These are phyloP conservation scores for Colletotrichum sp. DNA, from an alignment of 2,329 filamentous ascomycete species.

Conservation along the genomic window DNA sequence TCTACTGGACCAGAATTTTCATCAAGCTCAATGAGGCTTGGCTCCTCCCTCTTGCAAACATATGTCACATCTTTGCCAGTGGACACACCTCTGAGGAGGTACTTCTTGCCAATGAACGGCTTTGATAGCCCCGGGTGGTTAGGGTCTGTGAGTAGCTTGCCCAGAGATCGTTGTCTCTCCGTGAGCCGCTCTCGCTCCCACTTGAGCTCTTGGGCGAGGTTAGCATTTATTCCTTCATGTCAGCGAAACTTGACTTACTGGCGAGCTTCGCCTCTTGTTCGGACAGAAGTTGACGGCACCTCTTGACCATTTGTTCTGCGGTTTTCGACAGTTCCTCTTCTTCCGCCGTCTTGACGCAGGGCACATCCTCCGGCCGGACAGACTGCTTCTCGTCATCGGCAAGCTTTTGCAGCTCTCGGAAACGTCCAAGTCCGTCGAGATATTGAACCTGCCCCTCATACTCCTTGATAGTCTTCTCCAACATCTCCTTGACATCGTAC, in stretches of 20 bases:
- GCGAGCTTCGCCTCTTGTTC: slow-evolving; percentile 36
- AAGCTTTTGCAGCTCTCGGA: slow-evolving; percentile 39
- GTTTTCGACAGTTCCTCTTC: slow-evolving; percentile 32
- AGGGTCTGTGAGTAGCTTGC: slow-evolving; percentile 42
- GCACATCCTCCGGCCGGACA: slow-evolving; percentile 43
- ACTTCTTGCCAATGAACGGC: slow-evolving; percentile 49
- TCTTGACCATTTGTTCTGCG: slow-evolving; percentile 37
- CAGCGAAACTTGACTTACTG: slow-evolving; percentile 31
- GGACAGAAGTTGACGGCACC: slow-evolving; percentile 36
- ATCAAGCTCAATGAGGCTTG: slow-evolving; percentile 47
- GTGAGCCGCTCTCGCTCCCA: slow-evolving; percentile 34
- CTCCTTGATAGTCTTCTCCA: slow-evolving; percentile 29
- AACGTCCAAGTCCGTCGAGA: slow-evolving; percentile 38
- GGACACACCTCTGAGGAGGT: slow-evolving; percentile 56
- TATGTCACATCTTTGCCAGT: slow-evolving; percentile 53
- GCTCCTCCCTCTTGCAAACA: slow-evolving; percentile 49
- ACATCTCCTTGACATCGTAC: slow-evolving; percentile 32
- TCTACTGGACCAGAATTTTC: slow-evolving; percentile 38
- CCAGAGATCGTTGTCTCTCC: slow-evolving; percentile 41
- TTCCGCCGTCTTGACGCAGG: slow-evolving; percentile 37
- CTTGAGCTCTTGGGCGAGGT: slow-evolving; percentile 31
- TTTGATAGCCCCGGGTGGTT: slow-evolving; percentile 38
- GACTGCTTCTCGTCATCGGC: slow-evolving; percentile 42
- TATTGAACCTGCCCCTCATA: slow-evolving; percentile 32
- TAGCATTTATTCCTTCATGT: slow-evolving; percentile 16